Percentiles rank a stretch among this genome's conserved stretches.
These are phyloP conservation scores for Thalia dealbata DNA, from an alignment of 176 grass and related monocot species.

Conservation along the genomic window DNA sequence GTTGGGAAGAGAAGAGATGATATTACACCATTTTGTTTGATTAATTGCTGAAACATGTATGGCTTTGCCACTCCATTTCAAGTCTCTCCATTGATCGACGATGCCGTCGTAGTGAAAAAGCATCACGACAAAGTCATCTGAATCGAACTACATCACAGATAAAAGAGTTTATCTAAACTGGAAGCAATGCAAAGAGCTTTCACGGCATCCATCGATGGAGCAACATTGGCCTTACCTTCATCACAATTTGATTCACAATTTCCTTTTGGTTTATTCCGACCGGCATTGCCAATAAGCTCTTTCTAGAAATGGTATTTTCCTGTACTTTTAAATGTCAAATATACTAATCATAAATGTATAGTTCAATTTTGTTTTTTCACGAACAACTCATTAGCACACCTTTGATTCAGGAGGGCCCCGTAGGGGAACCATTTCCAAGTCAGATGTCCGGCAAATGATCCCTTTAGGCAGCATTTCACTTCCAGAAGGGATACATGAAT, in stretches of 20 bases:
- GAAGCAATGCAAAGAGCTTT: too few relatives aligned
- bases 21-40: constrained; percentile 8
- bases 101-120: constrained; percentile 6
- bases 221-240: not conserved
- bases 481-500: not conserved
- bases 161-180: not conserved
- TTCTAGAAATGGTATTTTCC: not conserved
- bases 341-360: not conserved
- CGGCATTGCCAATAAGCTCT: not conserved
- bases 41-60: not conserved
- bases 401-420: not conserved
- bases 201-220: too few relatives aligned
- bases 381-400: constrained; percentile 2
- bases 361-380: too few relatives aligned
- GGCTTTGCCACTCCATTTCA: not conserved
- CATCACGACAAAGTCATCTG: not conserved
- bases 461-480: constrained; percentile 17
- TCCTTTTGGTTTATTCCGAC: constrained; percentile 2
- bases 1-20: not conserved
- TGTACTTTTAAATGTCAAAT: not conserved
- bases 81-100: constrained; percentile 5
- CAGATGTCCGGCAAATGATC: not conserved
- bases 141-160: not conserved
- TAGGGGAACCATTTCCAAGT: constrained; percentile 15
- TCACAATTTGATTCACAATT: constrained; percentile 9